These are phyloP conservation scores for Talaromyces atroroseus DNA, from an alignment of 2,329 filamentous ascomycete genomes.

Conservation along the genomic window DNA sequence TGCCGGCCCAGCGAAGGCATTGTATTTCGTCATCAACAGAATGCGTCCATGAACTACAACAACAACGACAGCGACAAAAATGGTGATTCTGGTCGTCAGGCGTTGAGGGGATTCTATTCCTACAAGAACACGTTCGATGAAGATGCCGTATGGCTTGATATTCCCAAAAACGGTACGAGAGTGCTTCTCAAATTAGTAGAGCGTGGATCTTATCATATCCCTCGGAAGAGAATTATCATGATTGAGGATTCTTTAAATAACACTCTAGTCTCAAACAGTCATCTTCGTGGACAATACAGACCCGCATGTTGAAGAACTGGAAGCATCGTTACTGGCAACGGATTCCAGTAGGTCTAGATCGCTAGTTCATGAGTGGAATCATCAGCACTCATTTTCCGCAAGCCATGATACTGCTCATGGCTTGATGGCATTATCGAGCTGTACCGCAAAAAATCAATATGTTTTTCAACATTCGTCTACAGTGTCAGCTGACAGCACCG, in stretches of 20 bases:
- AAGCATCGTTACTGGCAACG: slow-evolving; percentile 28
- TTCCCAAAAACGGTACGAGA: slow-evolving; percentile 51
- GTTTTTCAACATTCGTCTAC: slow-evolving; percentile 20
- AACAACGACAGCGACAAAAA: slow-evolving; percentile 26
- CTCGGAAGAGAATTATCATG: background rate
- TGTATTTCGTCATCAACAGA: slow-evolving; percentile 64
- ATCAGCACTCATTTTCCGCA: slow-evolving; percentile 20
- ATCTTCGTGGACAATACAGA: slow-evolving; percentile 59
- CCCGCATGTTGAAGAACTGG: slow-evolving; percentile 52
- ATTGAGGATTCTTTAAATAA: background rate
- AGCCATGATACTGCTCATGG: slow-evolving; percentile 42
- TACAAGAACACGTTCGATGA: slow-evolving; percentile 62
- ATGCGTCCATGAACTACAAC: slow-evolving; percentile 57
- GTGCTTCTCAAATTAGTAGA: background rate
- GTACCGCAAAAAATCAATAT: slow-evolving; percentile 42
- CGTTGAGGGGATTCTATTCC: slow-evolving; percentile 57
- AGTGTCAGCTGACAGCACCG: background rate
- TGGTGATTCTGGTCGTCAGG: slow-evolving; percentile 36
- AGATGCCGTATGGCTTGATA: slow-evolving; percentile 57
- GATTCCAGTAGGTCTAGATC: slow-evolving; percentile 26
- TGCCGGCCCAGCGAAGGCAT: slow-evolving; percentile 59
- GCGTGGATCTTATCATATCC: background rate
- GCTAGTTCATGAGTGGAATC: slow-evolving; percentile 29
- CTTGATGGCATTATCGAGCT: slow-evolving; percentile 50
- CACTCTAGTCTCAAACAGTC: slow-evolving; percentile 33